Evolutionary conservation across 805 yeast genomes (phyloP).

Genomic region (Myxozyma udenii): DNA sequence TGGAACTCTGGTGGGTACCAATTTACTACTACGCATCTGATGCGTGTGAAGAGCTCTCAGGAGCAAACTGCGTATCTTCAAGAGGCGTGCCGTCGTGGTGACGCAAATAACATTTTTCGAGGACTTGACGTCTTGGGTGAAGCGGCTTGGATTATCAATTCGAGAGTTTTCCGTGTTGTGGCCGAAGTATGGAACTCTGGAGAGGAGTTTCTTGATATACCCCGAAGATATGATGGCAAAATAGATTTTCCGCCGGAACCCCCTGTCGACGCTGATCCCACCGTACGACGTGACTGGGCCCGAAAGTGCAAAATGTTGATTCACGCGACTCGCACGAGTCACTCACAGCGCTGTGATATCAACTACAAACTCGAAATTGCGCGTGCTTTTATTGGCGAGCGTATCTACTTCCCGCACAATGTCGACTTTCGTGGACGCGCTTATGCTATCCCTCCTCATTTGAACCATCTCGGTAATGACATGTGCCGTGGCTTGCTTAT

Average conservation of each 20-base stretch:
- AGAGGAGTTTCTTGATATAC: conserved; percentile 66
- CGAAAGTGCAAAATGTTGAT: conserved; percentile 54
- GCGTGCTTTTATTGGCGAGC: conserved; percentile 73
- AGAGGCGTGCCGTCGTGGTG: conserved; percentile 72
- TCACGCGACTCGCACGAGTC: conserved; percentile 59
- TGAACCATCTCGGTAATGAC: conserved; percentile 62
- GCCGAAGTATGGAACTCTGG: conserved; percentile 87
- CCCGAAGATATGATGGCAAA: conserved; percentile 47
- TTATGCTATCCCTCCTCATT: conserved; percentile 60
- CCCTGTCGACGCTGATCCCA: conserved; percentile 65
- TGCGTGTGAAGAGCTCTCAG: conserved; percentile 78
- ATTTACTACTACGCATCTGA: conserved; percentile 58
- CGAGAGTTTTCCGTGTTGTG: conserved; percentile 62
- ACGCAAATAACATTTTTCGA: conserved; percentile 62
- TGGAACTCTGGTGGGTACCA: conserved; percentile 84
- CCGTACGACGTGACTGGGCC: conserved; percentile 65
- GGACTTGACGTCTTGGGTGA: conserved; percentile 84
- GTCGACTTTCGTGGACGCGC: conserved; percentile 65
- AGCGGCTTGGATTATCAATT: conserved; percentile 91
- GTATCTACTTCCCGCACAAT: conserved; percentile 60
- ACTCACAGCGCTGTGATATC: conserved; percentile 89
- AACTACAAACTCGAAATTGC: conserved; percentile 95
- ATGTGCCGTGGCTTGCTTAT: conserved; percentile 55
- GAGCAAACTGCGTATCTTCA: conserved; percentile 86
- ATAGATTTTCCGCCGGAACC: conserved; percentile 58